Conservation (phyloP, 169 alveolate species). For the Eimeria tenella region DNA sequence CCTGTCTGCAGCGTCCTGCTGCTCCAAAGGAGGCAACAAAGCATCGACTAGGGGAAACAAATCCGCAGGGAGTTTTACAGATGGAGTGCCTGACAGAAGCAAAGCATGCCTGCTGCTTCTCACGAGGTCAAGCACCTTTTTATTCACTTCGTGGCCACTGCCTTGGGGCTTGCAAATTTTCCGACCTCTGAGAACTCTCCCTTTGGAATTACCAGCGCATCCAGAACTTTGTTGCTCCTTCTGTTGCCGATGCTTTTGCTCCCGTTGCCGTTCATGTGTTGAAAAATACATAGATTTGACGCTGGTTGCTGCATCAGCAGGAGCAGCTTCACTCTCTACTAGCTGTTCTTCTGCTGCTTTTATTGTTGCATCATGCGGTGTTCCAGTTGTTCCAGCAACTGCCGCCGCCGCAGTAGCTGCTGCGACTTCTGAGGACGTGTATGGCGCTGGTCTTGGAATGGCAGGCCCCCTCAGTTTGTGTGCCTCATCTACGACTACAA, state of each 20-base stretch:
- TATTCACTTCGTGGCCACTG: constrained; percentile 24
- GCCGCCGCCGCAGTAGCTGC: constrained; percentile 6
- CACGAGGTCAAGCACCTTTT: constrained; percentile 83
- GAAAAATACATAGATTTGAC: neutral
- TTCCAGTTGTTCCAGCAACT: neutral
- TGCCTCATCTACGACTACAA: constrained; percentile 77
- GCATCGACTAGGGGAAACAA: constrained; percentile 93
- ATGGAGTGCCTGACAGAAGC: constrained; percentile 97
- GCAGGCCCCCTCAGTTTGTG: constrained; percentile 79
- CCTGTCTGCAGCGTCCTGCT: constrained; percentile 20
- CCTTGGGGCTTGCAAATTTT: neutral
- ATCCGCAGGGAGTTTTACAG: constrained; percentile 95
- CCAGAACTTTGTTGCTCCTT: neutral
- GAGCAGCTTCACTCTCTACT: neutral
- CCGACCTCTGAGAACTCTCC: neutral
- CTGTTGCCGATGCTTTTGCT: neutral
- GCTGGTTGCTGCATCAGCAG: constrained; percentile 8
- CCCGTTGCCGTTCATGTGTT: neutral
- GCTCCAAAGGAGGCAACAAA: constrained; percentile 78
- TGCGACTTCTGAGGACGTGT: constrained; percentile 60
- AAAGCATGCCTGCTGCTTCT: constrained; percentile 92
- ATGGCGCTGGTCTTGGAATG: constrained; percentile 34
- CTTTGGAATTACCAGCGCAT: too few species aligned
- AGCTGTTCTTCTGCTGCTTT: neutral
- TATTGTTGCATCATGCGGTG: neutral